Evolutionary conservation across 2,329 filamentous ascomycete species (phyloP).

Genomic region (Fusarium stilboides): DNA sequence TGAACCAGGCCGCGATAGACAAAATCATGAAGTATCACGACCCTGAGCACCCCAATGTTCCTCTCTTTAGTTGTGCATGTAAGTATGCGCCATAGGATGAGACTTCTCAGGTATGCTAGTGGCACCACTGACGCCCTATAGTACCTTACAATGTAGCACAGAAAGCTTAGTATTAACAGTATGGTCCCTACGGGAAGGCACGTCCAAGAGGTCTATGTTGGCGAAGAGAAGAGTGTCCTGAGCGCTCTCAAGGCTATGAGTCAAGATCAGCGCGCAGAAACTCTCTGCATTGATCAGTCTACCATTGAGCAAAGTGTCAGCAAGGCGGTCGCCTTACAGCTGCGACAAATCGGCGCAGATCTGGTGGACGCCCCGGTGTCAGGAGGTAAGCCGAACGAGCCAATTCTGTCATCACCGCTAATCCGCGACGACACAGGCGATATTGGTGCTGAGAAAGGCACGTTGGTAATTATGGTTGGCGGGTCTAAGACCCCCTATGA

Average conservation of each 20-base stretch:
- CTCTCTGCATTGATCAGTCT: slow-evolving; percentile 5
- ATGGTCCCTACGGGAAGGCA: slow-evolving; percentile 3
- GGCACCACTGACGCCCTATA: not conserved
- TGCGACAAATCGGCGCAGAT: slow-evolving; percentile 1
- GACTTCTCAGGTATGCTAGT: not conserved
- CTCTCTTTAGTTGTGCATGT: not conserved
- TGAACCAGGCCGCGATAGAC: not conserved
- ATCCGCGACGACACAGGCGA: not conserved
- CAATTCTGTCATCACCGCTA: not conserved
- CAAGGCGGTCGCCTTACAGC: slow-evolving; percentile 1
- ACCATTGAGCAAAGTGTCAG: slow-evolving; percentile 3
- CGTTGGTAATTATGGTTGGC: not conserved
- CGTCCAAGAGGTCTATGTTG: not conserved
- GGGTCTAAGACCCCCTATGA: not conserved
- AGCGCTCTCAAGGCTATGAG: not conserved
- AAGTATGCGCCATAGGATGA: not conserved
- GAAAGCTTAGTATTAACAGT: not conserved
- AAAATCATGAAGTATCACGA: not conserved
- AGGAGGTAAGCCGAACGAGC: not conserved
- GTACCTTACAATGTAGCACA: slow-evolving; percentile 1
- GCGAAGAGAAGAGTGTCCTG: not conserved
- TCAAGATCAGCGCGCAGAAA: not conserved
- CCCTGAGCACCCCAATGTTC: not conserved
- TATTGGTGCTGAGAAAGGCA: not conserved
- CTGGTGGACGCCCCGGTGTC: slow-evolving; percentile 5